Conservation (phyloP, 768 basidiomycete genomes). For the Termitomyces sp. region DNA sequence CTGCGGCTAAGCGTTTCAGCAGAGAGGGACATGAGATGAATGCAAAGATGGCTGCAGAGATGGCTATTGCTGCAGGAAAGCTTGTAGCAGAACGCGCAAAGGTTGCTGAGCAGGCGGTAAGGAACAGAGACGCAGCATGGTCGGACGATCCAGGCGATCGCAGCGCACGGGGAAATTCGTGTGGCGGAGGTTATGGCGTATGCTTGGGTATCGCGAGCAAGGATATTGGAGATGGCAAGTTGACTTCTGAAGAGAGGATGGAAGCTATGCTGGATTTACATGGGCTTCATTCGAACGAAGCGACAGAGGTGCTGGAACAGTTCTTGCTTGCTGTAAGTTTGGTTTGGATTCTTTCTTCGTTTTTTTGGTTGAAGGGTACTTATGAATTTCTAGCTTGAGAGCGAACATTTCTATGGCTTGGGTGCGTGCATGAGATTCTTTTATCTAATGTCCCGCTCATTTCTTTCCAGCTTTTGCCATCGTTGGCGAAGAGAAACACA, state of each 20-base stretch:
- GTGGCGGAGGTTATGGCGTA: slow-evolving; percentile 83
- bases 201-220: slow-evolving; percentile 78
- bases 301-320: slow-evolving; percentile 83
- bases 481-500: slow-evolving; percentile 96
- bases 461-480: slow-evolving; percentile 68
- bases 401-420: slow-evolving; percentile 83
- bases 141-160: slow-evolving; percentile 84
- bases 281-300: slow-evolving; percentile 91
- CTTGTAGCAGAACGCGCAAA: slow-evolving; percentile 80
- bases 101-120: slow-evolving; percentile 72
- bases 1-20: slow-evolving; percentile 91
- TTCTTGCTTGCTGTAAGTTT: slow-evolving; percentile 79
- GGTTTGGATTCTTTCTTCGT: not conserved
- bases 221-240: slow-evolving; percentile 44
- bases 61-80: slow-evolving; percentile 76
- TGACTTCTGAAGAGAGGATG: slow-evolving; percentile 82
- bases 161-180: slow-evolving; percentile 61
- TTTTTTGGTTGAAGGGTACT: not conserved
- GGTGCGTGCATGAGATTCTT: slow-evolving; percentile 35
- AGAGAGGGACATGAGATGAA: slow-evolving; percentile 93
- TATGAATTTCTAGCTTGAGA: slow-evolving; percentile 60
- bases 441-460: not conserved
- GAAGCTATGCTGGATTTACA: slow-evolving; percentile 88
- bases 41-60: slow-evolving; percentile 83
- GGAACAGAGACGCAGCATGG: slow-evolving; percentile 64